These are phyloP conservation scores for Clitopilus hobsonii DNA, from an alignment of 768 basidiomycete genomes.

Conservation along the genomic window DNA sequence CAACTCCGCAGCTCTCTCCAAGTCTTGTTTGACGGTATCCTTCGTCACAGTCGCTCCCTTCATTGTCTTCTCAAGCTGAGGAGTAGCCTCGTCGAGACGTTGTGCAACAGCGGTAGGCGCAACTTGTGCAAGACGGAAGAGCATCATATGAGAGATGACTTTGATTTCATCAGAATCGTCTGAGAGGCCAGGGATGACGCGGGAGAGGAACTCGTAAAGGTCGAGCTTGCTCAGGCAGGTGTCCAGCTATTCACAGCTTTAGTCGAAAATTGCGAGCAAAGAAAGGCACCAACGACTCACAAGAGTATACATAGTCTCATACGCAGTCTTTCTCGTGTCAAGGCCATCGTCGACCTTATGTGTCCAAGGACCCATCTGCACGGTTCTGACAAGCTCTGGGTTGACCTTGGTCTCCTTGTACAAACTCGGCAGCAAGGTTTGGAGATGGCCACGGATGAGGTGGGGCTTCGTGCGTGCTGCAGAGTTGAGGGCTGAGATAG, in stretches of 20 bases:
- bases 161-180: slow-evolving; percentile 97
- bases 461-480: slow-evolving; percentile 94
- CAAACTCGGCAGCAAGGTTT: slow-evolving; percentile 69
- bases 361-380: slow-evolving; percentile 97
- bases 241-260: slow-evolving; percentile 55
- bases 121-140: slow-evolving; percentile 85
- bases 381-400: slow-evolving; percentile 75
- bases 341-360: slow-evolving; percentile 97
- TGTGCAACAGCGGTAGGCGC: slow-evolving; percentile 81
- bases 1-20: slow-evolving; percentile 84
- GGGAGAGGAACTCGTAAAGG: slow-evolving; percentile 76
- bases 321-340: slow-evolving; percentile 94
- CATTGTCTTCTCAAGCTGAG: slow-evolving; percentile 83
- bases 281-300: slow-evolving; percentile 38
- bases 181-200: slow-evolving; percentile 75
- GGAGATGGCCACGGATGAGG: slow-evolving; percentile 81
- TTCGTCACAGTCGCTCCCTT: slow-evolving; percentile 86
- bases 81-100: slow-evolving; percentile 80
- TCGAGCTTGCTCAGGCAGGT: slow-evolving; percentile 89
- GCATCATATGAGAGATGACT: slow-evolving; percentile 92
- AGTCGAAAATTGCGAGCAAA: neutral
- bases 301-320: slow-evolving; percentile 94
- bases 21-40: slow-evolving; percentile 92
- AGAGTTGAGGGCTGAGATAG: slow-evolving; percentile 88
- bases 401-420: slow-evolving; percentile 85